Conservation (phyloP, 1,139 yeast genomes). For the Taiozyma sp. region DNA sequence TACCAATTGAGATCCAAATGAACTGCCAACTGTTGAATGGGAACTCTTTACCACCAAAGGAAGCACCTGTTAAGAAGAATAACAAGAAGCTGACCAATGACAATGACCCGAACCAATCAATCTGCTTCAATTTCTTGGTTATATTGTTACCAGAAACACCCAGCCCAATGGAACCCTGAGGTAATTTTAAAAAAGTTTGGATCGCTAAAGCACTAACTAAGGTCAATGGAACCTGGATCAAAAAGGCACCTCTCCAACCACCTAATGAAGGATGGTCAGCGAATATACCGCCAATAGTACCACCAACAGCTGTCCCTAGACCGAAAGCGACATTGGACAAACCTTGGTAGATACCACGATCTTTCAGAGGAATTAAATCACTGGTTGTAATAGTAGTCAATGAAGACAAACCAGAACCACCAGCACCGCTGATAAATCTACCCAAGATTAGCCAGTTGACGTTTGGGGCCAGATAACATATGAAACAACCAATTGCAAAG, state of each 20-base stretch:
- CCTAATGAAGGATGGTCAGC: constrained; percentile 32
- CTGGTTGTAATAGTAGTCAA: constrained; percentile 51
- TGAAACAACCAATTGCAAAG: constrained; percentile 46
- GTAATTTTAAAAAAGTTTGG: constrained; percentile 32
- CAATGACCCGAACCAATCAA: constrained; percentile 72
- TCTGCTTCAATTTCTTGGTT: constrained; percentile 43
- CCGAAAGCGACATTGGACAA: constrained; percentile 62
- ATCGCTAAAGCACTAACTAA: constrained; percentile 40
- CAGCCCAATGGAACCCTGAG: constrained; percentile 33
- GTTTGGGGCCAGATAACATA: constrained; percentile 39
- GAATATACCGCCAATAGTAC: constrained; percentile 64
- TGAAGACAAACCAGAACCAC: constrained; percentile 60
- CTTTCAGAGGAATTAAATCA: constrained; percentile 53
- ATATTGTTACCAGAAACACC: constrained; percentile 25
- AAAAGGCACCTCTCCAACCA: constrained; percentile 78
- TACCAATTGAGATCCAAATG: constrained; percentile 20
- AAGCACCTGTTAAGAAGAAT: constrained; percentile 56
- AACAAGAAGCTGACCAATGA: constrained; percentile 52
- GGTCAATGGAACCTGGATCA: constrained; percentile 63
- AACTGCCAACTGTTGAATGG: constrained; percentile 28
- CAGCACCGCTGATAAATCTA: constrained; percentile 56
- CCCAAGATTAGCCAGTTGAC: constrained; percentile 51
- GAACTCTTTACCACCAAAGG: constrained; percentile 61
- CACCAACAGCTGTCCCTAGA: constrained; percentile 68
- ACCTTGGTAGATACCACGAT: constrained; percentile 60